Conservation (phyloP, 1,284 basidiomycete species). For the Gastroboletus turbinatus region DNA sequence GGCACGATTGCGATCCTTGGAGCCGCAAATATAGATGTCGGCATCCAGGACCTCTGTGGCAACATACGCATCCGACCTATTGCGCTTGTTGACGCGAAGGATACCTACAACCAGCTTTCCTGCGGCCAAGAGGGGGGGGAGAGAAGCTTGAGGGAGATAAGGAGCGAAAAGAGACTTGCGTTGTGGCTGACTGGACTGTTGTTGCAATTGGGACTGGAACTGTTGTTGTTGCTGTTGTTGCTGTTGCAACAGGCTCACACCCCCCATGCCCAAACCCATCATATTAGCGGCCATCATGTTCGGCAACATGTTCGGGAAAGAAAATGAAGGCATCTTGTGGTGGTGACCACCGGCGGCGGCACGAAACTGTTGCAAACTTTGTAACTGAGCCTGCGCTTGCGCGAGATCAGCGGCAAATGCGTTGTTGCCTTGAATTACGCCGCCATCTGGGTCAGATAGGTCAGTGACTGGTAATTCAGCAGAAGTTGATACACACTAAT, state of each 20-base stretch:
- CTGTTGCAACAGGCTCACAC: constrained; percentile 78
- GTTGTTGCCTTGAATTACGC: constrained; percentile 65
- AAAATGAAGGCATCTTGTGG: constrained; percentile 96
- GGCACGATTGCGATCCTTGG: constrained; percentile 98
- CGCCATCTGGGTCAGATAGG: constrained; percentile 53
- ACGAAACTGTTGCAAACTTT: constrained; percentile 95
- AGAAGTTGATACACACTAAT: constrained; percentile 59
- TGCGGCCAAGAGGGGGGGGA: constrained; percentile 95
- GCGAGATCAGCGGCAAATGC: constrained; percentile 81
- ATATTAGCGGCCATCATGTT: constrained; percentile 95
- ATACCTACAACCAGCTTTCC: constrained; percentile 98
- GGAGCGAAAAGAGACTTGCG: constrained; percentile 99
- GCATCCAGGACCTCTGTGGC: constrained; percentile 98
- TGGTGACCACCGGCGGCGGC: constrained; percentile 94
- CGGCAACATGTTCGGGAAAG: constrained; percentile 94
- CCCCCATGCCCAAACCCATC: constrained; percentile 84
- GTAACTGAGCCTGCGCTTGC: constrained; percentile 94
- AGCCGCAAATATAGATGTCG: constrained; percentile 98
- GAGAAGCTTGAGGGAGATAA: constrained; percentile 95
- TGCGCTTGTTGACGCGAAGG: constrained; percentile 97
- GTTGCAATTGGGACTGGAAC: constrained; percentile 88
- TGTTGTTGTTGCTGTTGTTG: constrained; percentile 78
- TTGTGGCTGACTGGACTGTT: constrained; percentile 86
- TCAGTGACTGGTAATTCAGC: constrained; percentile 1
- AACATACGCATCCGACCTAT: constrained; percentile 98